phyloP scores from a whole-genome alignment of 2,329 filamentous ascomycete species.

The Gnomoniopsis sp. region DNA sequence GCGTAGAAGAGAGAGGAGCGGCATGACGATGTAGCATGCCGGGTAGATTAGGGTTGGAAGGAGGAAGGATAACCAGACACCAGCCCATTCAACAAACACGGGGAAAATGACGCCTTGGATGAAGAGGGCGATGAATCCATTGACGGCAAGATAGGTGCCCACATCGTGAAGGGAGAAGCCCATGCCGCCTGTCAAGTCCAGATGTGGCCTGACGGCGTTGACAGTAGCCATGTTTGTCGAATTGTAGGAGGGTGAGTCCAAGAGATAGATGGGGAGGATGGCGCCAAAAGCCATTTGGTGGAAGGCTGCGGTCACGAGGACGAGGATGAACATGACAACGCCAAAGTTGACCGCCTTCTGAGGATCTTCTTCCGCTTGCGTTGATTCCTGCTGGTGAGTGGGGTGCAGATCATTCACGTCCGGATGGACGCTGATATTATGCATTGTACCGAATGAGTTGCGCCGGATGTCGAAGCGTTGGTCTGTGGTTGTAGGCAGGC shows the following conservation, averaged over 20 bases:
- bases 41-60: conserved; percentile 65
- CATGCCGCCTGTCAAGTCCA: conserved; percentile 56
- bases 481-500: conserved; percentile 30
- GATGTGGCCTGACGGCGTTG: conserved; percentile 5
- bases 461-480: conserved; percentile 34
- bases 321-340: conserved; percentile 38
- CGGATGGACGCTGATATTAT: conserved; percentile 33
- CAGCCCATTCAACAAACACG: conserved; percentile 45
- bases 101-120: conserved; percentile 62
- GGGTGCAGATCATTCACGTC: conserved; percentile 11
- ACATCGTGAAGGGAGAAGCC: conserved; percentile 64
- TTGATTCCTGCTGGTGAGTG: conserved; percentile 17
- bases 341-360: conserved; percentile 35
- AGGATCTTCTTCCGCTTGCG: background rate
- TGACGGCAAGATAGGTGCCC: conserved; percentile 65
- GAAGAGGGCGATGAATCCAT: conserved; percentile 66
- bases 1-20: conserved; percentile 62
- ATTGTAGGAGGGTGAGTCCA: conserved; percentile 31
- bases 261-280: conserved; percentile 40
- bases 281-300: conserved; percentile 44
- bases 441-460: conserved; percentile 40
- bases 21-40: conserved; percentile 64
- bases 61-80: conserved; percentile 65
- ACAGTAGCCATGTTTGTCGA: conserved; percentile 20
- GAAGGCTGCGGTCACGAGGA: conserved; percentile 39